These are phyloP conservation scores for Chlamydomonas incerta DNA, from an alignment of 139 green algal species.

Conservation along the genomic window DNA sequence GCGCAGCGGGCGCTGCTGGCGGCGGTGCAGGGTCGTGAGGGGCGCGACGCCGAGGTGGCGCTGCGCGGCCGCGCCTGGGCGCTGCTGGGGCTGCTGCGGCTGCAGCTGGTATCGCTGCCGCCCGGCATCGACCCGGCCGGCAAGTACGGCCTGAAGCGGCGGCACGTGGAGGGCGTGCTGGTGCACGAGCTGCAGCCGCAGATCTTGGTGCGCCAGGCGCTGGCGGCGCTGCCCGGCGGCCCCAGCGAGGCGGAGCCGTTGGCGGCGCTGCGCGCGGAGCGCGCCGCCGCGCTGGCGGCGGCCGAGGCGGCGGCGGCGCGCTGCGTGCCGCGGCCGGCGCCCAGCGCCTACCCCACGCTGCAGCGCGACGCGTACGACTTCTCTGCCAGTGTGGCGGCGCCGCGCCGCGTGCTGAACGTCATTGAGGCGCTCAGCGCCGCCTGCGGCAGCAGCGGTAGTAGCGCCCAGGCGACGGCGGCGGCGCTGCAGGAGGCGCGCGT, in stretches of 20 bases:
- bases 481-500: constrained; percentile 51
- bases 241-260: constrained; percentile 65
- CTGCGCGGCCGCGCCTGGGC: constrained; percentile 69
- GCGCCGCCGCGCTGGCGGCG: background rate
- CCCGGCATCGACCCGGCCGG: constrained; percentile 84
- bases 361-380: constrained; percentile 64
- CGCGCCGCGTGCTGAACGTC: constrained; percentile 45
- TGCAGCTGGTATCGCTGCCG: constrained; percentile 84
- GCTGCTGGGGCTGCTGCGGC: constrained; percentile 80
- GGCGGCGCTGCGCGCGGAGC: constrained; percentile 20
- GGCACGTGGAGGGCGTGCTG: constrained; percentile 53
- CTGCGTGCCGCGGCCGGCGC: constrained; percentile 78
- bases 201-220: constrained; percentile 50
- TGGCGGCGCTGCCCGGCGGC: constrained; percentile 72
- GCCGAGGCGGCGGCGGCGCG: constrained; percentile 38
- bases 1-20: constrained; percentile 41
- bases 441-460: constrained; percentile 44
- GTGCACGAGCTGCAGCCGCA: constrained; percentile 63
- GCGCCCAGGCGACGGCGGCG: background rate
- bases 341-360: constrained; percentile 77
- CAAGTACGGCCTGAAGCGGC: constrained; percentile 64
- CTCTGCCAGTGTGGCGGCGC: constrained; percentile 33
- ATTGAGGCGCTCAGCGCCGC: constrained; percentile 24
- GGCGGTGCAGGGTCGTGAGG: constrained; percentile 34
- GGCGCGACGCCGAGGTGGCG: background rate